Evolutionary conservation across 768 basidiomycete species (phyloP).

Genomic region (Gloeostereum incarnatum): DNA sequence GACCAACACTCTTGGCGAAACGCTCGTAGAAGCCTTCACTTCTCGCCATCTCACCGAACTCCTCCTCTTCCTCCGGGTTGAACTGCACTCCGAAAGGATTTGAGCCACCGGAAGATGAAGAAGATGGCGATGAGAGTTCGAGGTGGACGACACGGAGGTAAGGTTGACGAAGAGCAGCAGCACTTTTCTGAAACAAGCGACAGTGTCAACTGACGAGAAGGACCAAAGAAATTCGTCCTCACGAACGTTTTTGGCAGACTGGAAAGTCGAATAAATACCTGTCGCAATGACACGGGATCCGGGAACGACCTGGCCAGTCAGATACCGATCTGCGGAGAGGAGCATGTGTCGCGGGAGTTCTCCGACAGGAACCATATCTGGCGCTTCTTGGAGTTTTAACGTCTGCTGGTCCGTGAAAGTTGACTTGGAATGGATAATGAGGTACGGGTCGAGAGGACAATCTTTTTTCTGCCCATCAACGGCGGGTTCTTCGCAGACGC

Average conservation of each 20-base stretch:
- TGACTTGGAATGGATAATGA: conserved; percentile 92
- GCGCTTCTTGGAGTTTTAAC: conserved; percentile 95
- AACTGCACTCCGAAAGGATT: conserved; percentile 88
- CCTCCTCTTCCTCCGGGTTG: conserved; percentile 94
- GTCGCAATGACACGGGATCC: conserved; percentile 94
- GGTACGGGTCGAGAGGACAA: conserved; percentile 92
- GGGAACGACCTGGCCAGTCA: conserved; percentile 90
- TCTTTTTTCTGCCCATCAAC: conserved; percentile 84
- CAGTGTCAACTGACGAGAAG: background rate
- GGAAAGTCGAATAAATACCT: conserved; percentile 95
- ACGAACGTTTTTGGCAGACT: conserved; percentile 75
- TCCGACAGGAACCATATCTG: conserved; percentile 99
- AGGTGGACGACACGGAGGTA: conserved; percentile 92
- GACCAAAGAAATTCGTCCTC: background rate
- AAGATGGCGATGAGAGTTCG: conserved; percentile 76
- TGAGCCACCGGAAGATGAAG: conserved; percentile 55
- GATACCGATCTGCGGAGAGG: conserved; percentile 81
- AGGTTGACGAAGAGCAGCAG: conserved; percentile 85
- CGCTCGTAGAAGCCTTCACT: conserved; percentile 87
- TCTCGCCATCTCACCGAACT: conserved; percentile 86
- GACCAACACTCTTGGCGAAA: conserved; percentile 90
- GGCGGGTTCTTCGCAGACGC: conserved; percentile 77
- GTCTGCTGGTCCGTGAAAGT: conserved; percentile 93
- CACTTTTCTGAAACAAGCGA: conserved; percentile 45
- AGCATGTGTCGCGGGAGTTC: conserved; percentile 95